Base-by-base conservation (phyloP, 495 filamentous ascomycete species). In the Xylaria cubensis region DNA sequence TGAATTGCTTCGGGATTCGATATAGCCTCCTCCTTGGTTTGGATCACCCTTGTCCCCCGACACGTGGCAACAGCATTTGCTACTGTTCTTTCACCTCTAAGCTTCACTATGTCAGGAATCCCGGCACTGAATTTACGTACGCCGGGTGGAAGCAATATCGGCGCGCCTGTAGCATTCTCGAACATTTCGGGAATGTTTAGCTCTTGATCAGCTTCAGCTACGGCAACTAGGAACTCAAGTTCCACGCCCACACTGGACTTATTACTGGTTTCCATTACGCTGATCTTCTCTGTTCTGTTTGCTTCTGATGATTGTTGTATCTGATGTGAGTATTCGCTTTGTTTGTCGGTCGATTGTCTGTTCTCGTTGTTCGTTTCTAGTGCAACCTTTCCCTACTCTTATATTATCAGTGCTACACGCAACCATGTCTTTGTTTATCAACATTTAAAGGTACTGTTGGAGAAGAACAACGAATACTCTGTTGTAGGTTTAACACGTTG, bases 211-310 rank as follows among this genome's bases (percentile, higher is more conserved):
- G 32, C 15, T 3, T 15, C 24, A 1, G 7, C 12, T 1, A 61
- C 8, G 1, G 24, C 32, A 21, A 55, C 24, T 48, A 78, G 29
- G 19, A 76, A 72, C 44, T 78, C 76, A n/a, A 78, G 15, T 55
- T 78, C 76, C 1, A 78, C 65, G 0, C 76, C 74, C 6, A 78
- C 61, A 29, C 72, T 76, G 29, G 73, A 51, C 59, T 50, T 69
- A 42, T 50, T 69, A 42, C 12, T 29, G 19, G 55, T 7, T 7
- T 32, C 55, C 67, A 69, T 69, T n/a, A n/a, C 39, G 41, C 36
- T 10, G 29, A 12, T 42, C 32, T 3, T 13, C 2, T 61, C 13
- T 13, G 1, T 2, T 59, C 21, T n/a, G 19, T 39, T 34, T 21
- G 34, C 10, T n/a, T 1, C 5, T 12, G 1, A 41, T 21, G 32